Percentiles rank a stretch among this genome's conserved stretches.
Conservation (phyloP, 2,329 filamentous ascomycete genomes). For the Microsporum ferrugineum region DNA sequence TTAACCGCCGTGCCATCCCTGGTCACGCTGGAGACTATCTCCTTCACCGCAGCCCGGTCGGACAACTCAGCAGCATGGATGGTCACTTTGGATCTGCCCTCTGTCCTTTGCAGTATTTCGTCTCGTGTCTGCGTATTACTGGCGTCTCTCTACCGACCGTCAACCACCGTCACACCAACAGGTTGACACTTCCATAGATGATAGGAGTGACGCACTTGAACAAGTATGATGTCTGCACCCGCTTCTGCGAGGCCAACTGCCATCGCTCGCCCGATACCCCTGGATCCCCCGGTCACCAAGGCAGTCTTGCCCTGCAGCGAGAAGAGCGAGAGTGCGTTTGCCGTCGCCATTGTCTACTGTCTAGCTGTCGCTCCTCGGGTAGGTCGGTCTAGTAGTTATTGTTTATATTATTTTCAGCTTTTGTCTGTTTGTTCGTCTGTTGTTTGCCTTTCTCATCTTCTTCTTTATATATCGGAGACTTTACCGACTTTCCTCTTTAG, state of each 20-base stretch:
- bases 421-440: neutral
- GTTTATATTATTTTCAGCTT: neutral
- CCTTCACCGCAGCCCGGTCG: slow-evolving; percentile 31
- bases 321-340: slow-evolving; percentile 22
- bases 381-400: neutral
- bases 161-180: neutral
- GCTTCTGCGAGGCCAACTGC: slow-evolving; percentile 37
- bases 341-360: neutral
- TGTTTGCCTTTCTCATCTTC: neutral
- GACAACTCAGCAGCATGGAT: slow-evolving; percentile 37
- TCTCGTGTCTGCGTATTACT: slow-evolving; percentile 37
- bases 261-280: slow-evolving; percentile 39
- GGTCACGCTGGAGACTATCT: slow-evolving; percentile 30
- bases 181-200: neutral
- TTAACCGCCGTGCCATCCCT: slow-evolving; percentile 48
- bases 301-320: slow-evolving; percentile 34
- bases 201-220: slow-evolving; percentile 23
- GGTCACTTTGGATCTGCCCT: slow-evolving; percentile 25
- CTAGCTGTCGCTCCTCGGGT: too few species aligned
- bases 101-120: slow-evolving; percentile 28
- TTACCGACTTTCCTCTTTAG: neutral
- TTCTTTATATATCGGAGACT: neutral
- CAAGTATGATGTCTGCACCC: slow-evolving; percentile 36
- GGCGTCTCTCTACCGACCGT: slow-evolving; percentile 40
- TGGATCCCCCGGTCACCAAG: slow-evolving; percentile 37